phyloP scores from a whole-genome alignment of 805 yeast species.

The Yamadazyma phyllophila region DNA sequence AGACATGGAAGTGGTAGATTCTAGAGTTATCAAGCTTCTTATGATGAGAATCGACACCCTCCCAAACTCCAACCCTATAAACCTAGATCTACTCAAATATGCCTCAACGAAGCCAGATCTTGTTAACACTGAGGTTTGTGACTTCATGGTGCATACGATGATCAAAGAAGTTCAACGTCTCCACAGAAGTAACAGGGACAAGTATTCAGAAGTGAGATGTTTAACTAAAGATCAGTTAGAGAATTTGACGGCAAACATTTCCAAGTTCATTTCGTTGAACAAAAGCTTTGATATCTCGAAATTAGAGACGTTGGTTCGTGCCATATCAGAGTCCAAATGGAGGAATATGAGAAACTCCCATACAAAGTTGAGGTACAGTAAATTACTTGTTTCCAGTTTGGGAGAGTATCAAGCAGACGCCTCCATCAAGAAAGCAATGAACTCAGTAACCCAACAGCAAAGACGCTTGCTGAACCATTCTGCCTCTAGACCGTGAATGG shows the following conservation, averaged over 20 bases:
- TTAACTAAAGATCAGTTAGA: slow-evolving; percentile 8
- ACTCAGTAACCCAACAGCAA: too few relatives aligned
- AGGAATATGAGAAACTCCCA: slow-evolving; percentile 3
- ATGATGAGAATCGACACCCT: slow-evolving; percentile 25
- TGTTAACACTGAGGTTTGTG: background rate
- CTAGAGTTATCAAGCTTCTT: slow-evolving; percentile 30
- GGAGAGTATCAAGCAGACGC: too few relatives aligned
- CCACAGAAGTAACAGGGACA: slow-evolving; percentile 1
- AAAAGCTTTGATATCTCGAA: background rate
- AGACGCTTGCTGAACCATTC: too few relatives aligned
- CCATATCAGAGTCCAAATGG: slow-evolving; percentile 2
- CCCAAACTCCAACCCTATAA: background rate
- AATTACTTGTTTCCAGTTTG: background rate
- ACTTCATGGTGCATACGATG: background rate
- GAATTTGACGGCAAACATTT: background rate
- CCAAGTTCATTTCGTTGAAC: background rate
- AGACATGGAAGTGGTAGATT: slow-evolving; percentile 22
- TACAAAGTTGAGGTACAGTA: background rate
- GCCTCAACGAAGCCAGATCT: background rate
- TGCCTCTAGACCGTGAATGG: too few relatives aligned
- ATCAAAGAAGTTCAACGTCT: slow-evolving; percentile 5
- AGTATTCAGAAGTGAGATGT: background rate
- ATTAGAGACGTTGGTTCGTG: background rate
- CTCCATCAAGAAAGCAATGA: too few relatives aligned
- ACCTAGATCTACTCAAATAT: background rate